Base-by-base conservation (phyloP, 1,284 basidiomycete genomes). In the Ceratobasidium sp. region DNA sequence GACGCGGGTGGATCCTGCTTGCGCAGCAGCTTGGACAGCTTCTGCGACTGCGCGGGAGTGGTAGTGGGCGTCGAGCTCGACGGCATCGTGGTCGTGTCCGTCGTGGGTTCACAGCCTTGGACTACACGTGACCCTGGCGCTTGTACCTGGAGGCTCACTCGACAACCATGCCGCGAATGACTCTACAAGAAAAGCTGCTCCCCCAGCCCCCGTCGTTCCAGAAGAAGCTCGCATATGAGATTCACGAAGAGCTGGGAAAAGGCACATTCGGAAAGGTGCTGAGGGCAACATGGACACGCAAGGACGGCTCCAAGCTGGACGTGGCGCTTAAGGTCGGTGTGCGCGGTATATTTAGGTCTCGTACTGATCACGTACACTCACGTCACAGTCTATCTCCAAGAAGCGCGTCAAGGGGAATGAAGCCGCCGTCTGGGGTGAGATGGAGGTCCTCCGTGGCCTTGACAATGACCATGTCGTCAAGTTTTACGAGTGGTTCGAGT, bases 401-500 rank as follows among this genome's bases (percentile, higher is more conserved):
- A 96, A 96, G 86, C 94, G 94, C 82, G 94, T 97, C 80, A 96
- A 94, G 84, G 95, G 93, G 13, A 95, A 95, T 81, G 93, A 94
- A 84, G 90, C 87, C 69, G 92, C 90, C 79, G 95, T 97, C 0
- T 95, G 94, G 91, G 89, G 91, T 59, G 96, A 98, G 86, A 96
- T 97, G 91, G 91, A 95, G 69, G 93, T 98, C 0, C 85, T 98
- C 77, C 92, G 93, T 82, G 94, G 92, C 0, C 87, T 98, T 62
- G 90, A 96, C 82, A 95, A 97, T 84, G 91, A 93, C 0, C 96
- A 97, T 82, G 94, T 98, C 80, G 96, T 97, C 81, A 96, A 96
- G 83, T 95, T 96, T 82, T 96, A 93, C 83, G 95, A 96, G 84
- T 95, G 92, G 90, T 98, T 98, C 84, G 96, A 98, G 83, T 96